Evolutionary conservation across 331 rosid species (phyloP), one percentile per base, ranked within the genome.

Genomic region (Saraca asoca): DNA sequence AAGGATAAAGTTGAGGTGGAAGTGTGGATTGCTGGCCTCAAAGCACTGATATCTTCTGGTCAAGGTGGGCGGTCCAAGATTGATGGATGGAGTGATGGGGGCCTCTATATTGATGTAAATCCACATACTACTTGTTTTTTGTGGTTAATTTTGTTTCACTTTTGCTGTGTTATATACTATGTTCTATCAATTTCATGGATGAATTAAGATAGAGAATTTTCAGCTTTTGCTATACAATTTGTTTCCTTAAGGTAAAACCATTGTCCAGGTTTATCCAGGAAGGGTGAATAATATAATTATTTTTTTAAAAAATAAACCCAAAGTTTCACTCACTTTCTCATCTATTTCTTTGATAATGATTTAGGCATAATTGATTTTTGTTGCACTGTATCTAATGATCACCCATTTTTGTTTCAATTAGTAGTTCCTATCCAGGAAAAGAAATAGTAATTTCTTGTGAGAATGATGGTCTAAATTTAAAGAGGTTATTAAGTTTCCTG

Each of bases 31-130:
- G 82, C 84, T 29, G 97, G 98, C 66, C 89, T 93, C 64, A 88
- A 84, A 75, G 80, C 89, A 58, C 71, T 93, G 74, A 80, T 93
- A 64, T 76, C 86, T 53, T 87, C 91, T 73, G 95, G 88, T 71
- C 91, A 80, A 81, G 97, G 96, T 75, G 96, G 96, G 31, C 97
- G 98, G 69, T 93, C 96, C 75, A 93, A 93, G 74, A 93, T 93
- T 65, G 98, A 93, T 75, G 98, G 98, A 78, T 88, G 96, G 98
- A 84, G 80, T 86, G 98, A 87, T 56, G 98, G 88, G 38, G 97
- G 91, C 77, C 86, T 93, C 73, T 81, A 83, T 78, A 80, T 85
- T 66, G 96, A 93, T 78, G 98, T 93, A 93, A 85, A 69, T 66
- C 18, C 51, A 48, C 62, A 71, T 71, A 29, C 75, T 65, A 77